These are phyloP conservation scores for Ogataea chonburiensis DNA, from an alignment of 805 yeast species.

Conservation along the genomic window DNA sequence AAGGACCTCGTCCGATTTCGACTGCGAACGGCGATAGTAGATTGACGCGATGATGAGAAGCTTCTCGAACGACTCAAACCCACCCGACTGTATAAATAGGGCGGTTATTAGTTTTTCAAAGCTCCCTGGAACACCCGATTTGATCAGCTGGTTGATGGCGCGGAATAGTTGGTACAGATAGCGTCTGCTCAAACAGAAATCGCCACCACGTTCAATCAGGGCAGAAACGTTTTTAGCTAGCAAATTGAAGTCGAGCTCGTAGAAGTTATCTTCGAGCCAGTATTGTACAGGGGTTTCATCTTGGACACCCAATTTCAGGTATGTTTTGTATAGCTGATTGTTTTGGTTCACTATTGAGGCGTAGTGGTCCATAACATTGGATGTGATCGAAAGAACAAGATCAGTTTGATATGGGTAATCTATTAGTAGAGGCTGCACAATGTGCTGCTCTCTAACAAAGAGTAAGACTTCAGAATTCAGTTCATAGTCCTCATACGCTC, in stretches of 20 bases:
- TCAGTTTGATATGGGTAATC: slow-evolving; percentile 26
- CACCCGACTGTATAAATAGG: slow-evolving; percentile 8
- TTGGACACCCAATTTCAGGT: slow-evolving; percentile 2
- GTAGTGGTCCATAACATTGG: slow-evolving; percentile 20
- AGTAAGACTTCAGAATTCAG: slow-evolving; percentile 22
- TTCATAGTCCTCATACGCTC: slow-evolving; percentile 19
- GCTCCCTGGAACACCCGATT: slow-evolving; percentile 12
- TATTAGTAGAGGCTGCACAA: slow-evolving; percentile 30
- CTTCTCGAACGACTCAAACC: slow-evolving; percentile 17
- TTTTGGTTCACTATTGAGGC: slow-evolving; percentile 23
- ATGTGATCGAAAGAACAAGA: slow-evolving; percentile 20
- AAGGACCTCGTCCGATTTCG: slow-evolving; percentile 25
- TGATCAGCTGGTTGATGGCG: slow-evolving; percentile 26
- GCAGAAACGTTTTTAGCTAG: slow-evolving; percentile 20
- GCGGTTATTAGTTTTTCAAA: slow-evolving; percentile 16
- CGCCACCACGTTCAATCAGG: slow-evolving; percentile 24
- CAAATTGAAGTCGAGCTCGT: slow-evolving; percentile 25
- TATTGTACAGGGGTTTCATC: slow-evolving; percentile 8
- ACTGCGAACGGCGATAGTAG: slow-evolving; percentile 16
- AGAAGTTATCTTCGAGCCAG: slow-evolving; percentile 18
- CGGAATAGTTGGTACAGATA: slow-evolving; percentile 29
- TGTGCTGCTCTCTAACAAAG: slow-evolving; percentile 25
- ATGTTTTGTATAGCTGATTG: slow-evolving; percentile 17
- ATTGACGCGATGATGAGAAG: slow-evolving; percentile 19
- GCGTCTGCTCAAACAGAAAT: slow-evolving; percentile 25